These are phyloP conservation scores for Acanthamoeba sp. DNA, from an alignment of 208 protist species.

Conservation along the genomic window DNA sequence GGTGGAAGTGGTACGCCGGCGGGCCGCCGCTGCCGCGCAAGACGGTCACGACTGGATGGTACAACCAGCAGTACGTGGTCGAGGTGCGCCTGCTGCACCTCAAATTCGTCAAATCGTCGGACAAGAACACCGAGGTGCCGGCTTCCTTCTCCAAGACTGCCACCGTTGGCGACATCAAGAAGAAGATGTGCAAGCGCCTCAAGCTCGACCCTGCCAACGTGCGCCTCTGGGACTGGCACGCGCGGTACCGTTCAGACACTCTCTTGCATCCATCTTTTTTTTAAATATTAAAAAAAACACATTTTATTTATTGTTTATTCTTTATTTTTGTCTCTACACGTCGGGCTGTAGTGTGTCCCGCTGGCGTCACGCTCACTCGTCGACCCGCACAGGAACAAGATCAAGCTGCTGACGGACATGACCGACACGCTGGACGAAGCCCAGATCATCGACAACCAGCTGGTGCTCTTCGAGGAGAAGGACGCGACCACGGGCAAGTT, in stretches of 20 bases:
- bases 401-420: slow-evolving; percentile 63
- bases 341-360: background rate
- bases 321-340: background rate
- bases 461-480: slow-evolving; percentile 63
- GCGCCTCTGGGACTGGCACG: slow-evolving; percentile 30
- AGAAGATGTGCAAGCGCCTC: slow-evolving; percentile 57
- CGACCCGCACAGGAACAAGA: background rate
- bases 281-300: background rate
- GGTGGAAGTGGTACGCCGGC: slow-evolving; percentile 69
- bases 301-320: slow-evolving; percentile 19
- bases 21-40: slow-evolving; percentile 49
- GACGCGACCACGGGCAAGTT: slow-evolving; percentile 46
- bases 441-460: slow-evolving; percentile 65
- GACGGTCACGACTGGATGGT: background rate
- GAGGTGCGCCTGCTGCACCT: slow-evolving; percentile 63
- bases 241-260: no score
- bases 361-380: background rate
- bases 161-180: slow-evolving; percentile 49
- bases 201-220: slow-evolving; percentile 47
- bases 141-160: slow-evolving; percentile 53
- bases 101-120: slow-evolving; percentile 56
- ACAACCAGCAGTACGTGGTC: slow-evolving; percentile 51
- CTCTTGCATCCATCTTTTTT: no score
- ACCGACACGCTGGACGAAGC: slow-evolving; percentile 42
- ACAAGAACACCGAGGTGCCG: slow-evolving; percentile 39